Evolutionary conservation across 1,284 basidiomycete genomes (phyloP).

Genomic region (Trichosporon faecale): DNA sequence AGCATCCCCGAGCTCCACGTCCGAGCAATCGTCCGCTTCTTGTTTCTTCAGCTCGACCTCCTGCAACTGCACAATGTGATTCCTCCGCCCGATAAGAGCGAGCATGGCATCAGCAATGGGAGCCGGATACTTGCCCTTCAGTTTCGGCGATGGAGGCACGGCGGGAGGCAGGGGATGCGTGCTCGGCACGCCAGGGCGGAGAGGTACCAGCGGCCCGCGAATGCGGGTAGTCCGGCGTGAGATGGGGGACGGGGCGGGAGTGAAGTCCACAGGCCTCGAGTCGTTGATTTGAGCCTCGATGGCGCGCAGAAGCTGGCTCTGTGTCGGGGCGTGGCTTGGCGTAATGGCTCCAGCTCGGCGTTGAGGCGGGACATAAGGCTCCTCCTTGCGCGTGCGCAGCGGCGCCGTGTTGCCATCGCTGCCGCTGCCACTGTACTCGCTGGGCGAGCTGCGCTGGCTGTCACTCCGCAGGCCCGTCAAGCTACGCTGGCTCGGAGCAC

Average conservation of each 20-base stretch:
- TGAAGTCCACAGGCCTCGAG: not conserved
- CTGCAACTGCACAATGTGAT: not conserved
- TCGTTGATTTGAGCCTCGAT: not conserved
- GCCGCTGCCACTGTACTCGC: not conserved
- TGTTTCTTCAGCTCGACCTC: not conserved
- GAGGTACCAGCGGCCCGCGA: not conserved
- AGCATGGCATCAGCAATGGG: conserved; percentile 1
- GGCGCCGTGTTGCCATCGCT: not conserved
- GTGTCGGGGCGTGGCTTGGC: not conserved
- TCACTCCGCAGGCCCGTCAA: too few species aligned
- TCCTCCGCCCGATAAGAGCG: not conserved
- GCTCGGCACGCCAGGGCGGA: not conserved
- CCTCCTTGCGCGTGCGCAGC: not conserved
- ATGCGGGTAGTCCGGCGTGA: not conserved
- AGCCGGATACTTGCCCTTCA: not conserved
- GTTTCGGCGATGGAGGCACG: not conserved
- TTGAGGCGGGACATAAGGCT: not conserved
- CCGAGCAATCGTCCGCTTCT: not conserved
- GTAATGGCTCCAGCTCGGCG: not conserved
- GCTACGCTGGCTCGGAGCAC: not conserved
- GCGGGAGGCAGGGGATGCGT: not conserved
- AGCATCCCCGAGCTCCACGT: not conserved
- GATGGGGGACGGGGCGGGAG: not conserved
- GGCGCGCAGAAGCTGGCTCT: not conserved
- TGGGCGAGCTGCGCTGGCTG: not conserved